Evolutionary conservation across 208 protist genomes (phyloP).

Genomic region (Porcisia deanei): DNA sequence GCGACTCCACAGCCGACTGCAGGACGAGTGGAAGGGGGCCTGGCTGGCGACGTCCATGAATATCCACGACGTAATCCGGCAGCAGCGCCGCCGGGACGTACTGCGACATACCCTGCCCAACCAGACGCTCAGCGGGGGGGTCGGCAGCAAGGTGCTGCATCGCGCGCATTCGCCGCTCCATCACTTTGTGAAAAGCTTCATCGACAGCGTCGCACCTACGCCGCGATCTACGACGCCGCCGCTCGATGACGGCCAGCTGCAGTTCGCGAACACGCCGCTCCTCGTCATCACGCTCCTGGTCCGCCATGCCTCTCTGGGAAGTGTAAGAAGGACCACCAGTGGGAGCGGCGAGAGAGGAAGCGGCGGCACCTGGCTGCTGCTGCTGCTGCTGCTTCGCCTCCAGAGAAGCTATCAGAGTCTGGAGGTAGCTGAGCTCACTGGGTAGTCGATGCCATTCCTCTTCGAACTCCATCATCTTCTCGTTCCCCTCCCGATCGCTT

Average conservation of each 20-base stretch:
- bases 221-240: slow-evolving; percentile 33
- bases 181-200: slow-evolving; percentile 65
- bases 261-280: slow-evolving; percentile 34
- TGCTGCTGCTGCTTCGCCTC: slow-evolving; percentile 10
- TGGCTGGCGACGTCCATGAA: slow-evolving; percentile 1
- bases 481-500: not conserved
- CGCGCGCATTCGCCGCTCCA: slow-evolving; percentile 65
- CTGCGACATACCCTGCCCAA: slow-evolving; percentile 70
- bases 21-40: slow-evolving; percentile 17
- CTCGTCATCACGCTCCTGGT: slow-evolving; percentile 29
- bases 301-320: not conserved
- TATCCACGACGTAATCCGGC: slow-evolving; percentile 30
- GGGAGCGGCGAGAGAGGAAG: not conserved
- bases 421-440: slow-evolving; percentile 24
- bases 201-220: slow-evolving; percentile 72
- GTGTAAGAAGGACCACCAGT: not conserved
- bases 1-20: slow-evolving; percentile 27
- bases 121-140: slow-evolving; percentile 85
- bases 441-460: slow-evolving; percentile 35
- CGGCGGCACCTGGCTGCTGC: not conserved
- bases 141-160: slow-evolving; percentile 75
- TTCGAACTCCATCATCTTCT: slow-evolving; percentile 5
- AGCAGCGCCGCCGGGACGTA: slow-evolving; percentile 76
- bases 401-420: slow-evolving; percentile 15
- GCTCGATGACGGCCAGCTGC: slow-evolving; percentile 52